Base-by-base conservation (phyloP, 108 stramenopile genomes). In the Pseudonitzschia multistriata region DNA sequence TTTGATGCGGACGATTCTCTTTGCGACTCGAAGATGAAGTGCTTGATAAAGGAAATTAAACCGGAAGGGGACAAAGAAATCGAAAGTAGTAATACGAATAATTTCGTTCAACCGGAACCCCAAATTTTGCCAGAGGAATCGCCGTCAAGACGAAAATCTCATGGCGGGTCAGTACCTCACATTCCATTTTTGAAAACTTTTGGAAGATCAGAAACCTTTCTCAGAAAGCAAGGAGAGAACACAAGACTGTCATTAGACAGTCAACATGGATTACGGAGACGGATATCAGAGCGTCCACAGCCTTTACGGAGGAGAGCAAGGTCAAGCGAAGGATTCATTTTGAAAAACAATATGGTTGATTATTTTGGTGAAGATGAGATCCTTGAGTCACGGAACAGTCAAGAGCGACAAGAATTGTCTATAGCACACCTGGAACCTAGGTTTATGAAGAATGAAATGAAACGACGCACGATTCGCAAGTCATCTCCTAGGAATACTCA, bases 151-250 rank as follows among this genome's bases (percentile, higher is more conserved):
- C n/a, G n/a, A n/a, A n/a, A n/a, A n/a, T 59, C 57, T 15, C 2
- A 10, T 59, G 17, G 50, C 3, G 24, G 3, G 15, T 22, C 24
- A 30, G 17, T 35, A 33, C 57, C 57, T 59, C 0, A 21, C 25
- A 30, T 65, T 6, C 64, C 47, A 49, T 47, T 65, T 65, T 65
- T 42, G 37, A 30, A 27, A 2, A 49, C 48, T 47, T 49, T 65
- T 45, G 64, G 64, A 29, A 65, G 28, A 49, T 49, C 47, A 24
- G 64, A 65, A 47, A 25, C 5, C 4, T 30, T 30, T 5, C 3
- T 24, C 10, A 31, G 60, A 33, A 36, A 45, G 47, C 22, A 65
- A 45, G 6, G 15, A 14, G 48, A 47, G n/a, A 28, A 65, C 0
- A n/a, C 28, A 19, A 40, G 57, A 59, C 28, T 30, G 3, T 59